Evolutionary conservation across 2,329 filamentous ascomycete species (phyloP).

Genomic region (Aspergillus ruber): DNA sequence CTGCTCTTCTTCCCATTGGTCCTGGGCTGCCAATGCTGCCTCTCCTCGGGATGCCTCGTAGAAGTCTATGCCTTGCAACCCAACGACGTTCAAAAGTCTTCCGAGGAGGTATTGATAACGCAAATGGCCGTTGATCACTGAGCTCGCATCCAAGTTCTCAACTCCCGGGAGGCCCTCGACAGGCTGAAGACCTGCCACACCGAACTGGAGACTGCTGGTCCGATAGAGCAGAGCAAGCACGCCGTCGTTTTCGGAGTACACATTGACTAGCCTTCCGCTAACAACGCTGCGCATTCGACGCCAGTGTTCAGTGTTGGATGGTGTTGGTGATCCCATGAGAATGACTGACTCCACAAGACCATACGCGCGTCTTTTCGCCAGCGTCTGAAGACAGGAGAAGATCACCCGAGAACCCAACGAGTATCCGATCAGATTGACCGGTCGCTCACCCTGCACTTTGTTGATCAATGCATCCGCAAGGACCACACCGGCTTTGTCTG

Average conservation of each 20-base stretch:
- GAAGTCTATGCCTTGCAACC: conserved; percentile 60
- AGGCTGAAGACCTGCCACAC: conserved; percentile 75
- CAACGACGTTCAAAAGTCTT: conserved; percentile 59
- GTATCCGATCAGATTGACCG: conserved; percentile 74
- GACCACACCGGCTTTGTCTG: conserved; percentile 72
- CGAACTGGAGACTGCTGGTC: conserved; percentile 72
- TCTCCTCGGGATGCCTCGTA: conserved; percentile 39
- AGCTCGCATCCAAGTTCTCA: conserved; percentile 63
- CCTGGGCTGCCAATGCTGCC: conserved; percentile 33
- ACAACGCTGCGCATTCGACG: conserved; percentile 69
- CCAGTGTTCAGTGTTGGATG: conserved; percentile 68
- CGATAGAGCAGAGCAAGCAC: conserved; percentile 84
- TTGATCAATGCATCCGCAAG: conserved; percentile 78
- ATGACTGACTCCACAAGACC: conserved; percentile 79
- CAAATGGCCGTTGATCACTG: conserved; percentile 62
- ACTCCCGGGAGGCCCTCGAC: conserved; percentile 48
- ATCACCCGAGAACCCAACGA: conserved; percentile 76
- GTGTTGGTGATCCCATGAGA: conserved; percentile 72
- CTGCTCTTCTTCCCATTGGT: conserved; percentile 33
- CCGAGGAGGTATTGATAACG: conserved; percentile 64
- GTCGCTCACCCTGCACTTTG: conserved; percentile 72
- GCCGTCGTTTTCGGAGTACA: conserved; percentile 81
- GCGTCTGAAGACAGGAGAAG: conserved; percentile 68
- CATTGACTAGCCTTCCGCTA: conserved; percentile 75
- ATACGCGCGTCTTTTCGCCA: conserved; percentile 73